These are phyloP conservation scores for Russula dissimulans DNA, from an alignment of 768 basidiomycete genomes.

Conservation along the genomic window DNA sequence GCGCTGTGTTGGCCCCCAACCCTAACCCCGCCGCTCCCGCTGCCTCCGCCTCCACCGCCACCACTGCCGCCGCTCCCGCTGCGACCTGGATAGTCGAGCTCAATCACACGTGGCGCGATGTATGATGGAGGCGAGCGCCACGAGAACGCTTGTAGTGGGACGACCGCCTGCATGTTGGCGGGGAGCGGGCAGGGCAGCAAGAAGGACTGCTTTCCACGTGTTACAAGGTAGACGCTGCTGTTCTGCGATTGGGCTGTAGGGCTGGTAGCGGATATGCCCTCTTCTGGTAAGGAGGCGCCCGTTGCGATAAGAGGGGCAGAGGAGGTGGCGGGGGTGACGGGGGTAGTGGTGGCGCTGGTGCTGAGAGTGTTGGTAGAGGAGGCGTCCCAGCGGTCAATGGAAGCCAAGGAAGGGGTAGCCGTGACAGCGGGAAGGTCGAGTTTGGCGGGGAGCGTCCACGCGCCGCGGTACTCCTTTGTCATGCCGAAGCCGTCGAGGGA, in stretches of 20 bases:
- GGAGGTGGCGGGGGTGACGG: no score
- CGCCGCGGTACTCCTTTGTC: conserved; percentile 30
- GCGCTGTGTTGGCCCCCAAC: no score
- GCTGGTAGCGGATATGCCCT: not conserved
- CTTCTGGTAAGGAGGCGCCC: conserved; percentile 21
- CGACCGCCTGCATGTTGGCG: conserved; percentile 33
- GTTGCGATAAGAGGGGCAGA: no score
- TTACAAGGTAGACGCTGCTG: conserved; percentile 49
- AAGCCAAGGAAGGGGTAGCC: conserved; percentile 1
- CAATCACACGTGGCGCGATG: conserved; percentile 44
- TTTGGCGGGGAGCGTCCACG: conserved; percentile 43
- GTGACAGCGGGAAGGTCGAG: conserved; percentile 39
- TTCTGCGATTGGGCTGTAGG: not conserved
- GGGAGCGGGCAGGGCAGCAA: conserved; percentile 62
- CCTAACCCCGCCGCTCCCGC: no score
- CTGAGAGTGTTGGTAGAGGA: conserved; percentile 18
- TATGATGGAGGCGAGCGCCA: conserved; percentile 54
- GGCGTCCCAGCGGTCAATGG: conserved; percentile 4
- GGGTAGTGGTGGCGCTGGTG: not conserved
- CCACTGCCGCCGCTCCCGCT: no score
- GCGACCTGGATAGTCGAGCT: not conserved
- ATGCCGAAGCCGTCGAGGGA: conserved; percentile 37
- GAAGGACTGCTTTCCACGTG: conserved; percentile 60
- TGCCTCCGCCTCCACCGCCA: no score
- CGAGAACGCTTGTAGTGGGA: conserved; percentile 44